phyloP scores from a whole-genome alignment of 2,329 filamentous ascomycete genomes.

The Fusarium sp. region DNA sequence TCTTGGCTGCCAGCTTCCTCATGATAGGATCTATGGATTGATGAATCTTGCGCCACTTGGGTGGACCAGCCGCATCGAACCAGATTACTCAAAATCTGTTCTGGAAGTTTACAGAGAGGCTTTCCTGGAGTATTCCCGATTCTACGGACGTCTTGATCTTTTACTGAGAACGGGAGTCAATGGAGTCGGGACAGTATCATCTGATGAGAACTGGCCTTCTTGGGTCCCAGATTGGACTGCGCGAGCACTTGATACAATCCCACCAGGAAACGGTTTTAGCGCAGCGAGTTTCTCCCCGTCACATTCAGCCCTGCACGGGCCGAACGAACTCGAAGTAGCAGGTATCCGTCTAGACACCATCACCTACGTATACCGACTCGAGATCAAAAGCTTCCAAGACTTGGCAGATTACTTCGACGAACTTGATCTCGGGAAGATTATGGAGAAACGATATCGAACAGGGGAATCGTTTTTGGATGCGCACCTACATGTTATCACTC shows the following conservation, averaged over 20 bases:
- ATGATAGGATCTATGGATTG: background rate
- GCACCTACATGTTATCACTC: background rate
- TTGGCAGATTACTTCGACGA: background rate
- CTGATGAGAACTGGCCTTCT: background rate
- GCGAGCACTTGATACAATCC: background rate
- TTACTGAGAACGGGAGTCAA: background rate
- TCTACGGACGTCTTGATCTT: background rate
- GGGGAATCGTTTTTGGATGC: background rate
- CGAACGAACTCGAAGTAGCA: background rate
- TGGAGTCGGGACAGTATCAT: background rate
- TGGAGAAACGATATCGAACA: background rate
- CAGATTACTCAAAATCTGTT: background rate
- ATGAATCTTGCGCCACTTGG: background rate
- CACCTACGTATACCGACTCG: background rate
- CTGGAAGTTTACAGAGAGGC: background rate
- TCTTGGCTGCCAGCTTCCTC: background rate
- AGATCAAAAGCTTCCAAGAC: background rate
- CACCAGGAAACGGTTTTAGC: background rate
- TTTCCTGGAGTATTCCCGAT: background rate
- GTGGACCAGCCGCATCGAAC: background rate
- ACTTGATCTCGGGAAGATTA: background rate
- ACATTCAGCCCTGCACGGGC: background rate
- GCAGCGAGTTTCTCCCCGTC: background rate
- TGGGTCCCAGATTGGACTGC: background rate
- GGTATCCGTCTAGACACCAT: background rate